Percentiles rank a stretch among this genome's conserved stretches.
Conservation (phyloP, 2,329 filamentous ascomycete species). For the Cytospora paraplurivora region DNA sequence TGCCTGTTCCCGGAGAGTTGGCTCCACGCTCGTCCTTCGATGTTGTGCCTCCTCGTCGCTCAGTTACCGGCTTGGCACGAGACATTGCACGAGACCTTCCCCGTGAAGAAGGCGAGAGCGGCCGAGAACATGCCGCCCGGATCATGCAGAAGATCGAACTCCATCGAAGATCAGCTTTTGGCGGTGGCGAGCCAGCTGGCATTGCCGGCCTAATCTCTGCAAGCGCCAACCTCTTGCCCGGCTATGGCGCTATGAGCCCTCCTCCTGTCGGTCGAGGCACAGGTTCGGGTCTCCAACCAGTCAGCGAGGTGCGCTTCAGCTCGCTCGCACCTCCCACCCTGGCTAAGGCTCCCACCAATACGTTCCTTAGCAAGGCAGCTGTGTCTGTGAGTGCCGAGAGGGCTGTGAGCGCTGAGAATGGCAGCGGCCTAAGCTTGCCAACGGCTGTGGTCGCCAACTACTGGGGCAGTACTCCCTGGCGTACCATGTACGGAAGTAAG, state of each 20-base stretch:
- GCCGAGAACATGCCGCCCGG: conserved; percentile 78
- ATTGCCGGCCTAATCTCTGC: conserved; percentile 86
- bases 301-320: conserved; percentile 53
- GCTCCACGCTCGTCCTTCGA: conserved; percentile 73
- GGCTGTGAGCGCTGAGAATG: conserved; percentile 57
- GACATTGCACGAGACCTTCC: conserved; percentile 51
- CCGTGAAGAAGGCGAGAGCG: conserved; percentile 70
- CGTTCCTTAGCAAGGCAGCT: conserved; percentile 82
- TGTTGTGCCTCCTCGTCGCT: conserved; percentile 51
- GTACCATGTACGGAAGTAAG: conserved; percentile 37
- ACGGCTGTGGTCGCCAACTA: conserved; percentile 89
- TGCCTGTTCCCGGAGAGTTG: conserved; percentile 66
- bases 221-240: conserved; percentile 76
- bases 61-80: conserved; percentile 54
- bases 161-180: conserved; percentile 74
- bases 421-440: conserved; percentile 72
- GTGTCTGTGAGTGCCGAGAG: conserved; percentile 80
- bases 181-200: conserved; percentile 56
- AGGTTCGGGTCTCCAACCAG: conserved; percentile 39
- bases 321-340: conserved; percentile 80
- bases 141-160: conserved; percentile 94
- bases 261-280: conserved; percentile 37
- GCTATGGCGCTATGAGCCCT: conserved; percentile 42
- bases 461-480: conserved; percentile 88
- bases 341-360: conserved; percentile 79